phyloP scores from a whole-genome alignment of 164 flowering plant species.

The Vitis vinifera region DNA sequence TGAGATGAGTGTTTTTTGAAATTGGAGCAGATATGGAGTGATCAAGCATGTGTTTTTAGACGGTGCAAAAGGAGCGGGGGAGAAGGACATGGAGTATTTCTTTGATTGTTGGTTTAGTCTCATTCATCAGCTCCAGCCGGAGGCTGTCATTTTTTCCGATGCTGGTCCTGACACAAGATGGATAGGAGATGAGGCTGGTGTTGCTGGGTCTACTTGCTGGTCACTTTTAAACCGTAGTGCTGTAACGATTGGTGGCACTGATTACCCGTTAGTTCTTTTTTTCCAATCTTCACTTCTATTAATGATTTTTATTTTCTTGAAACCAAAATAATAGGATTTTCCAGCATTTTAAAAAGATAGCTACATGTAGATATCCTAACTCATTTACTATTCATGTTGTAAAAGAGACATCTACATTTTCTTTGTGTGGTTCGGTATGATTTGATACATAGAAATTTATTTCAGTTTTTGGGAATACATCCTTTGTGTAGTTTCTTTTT shows the following conservation, averaged over 20 bases:
- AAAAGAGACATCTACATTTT: too few relatives aligned
- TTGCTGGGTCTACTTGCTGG: constrained; percentile 88
- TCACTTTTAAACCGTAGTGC: constrained; percentile 73
- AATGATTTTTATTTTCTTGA: not conserved
- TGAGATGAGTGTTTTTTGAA: not conserved
- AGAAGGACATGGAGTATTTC: constrained; percentile 87
- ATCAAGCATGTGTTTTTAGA: constrained; percentile 84
- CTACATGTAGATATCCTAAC: too few relatives aligned
- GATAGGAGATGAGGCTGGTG: constrained; percentile 91
- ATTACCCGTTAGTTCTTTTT: constrained; percentile 49
- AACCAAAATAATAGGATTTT: not conserved
- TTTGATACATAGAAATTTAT: too few relatives aligned
- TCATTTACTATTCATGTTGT: too few relatives aligned
- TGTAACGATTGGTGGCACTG: constrained; percentile 43
- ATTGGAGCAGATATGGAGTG: constrained; percentile 72
- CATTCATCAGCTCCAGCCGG: constrained; percentile 88
- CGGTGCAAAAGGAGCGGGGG: constrained; percentile 93
- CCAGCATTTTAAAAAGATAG: too few relatives aligned
- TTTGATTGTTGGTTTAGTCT: constrained; percentile 85
- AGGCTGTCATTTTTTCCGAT: constrained; percentile 87
- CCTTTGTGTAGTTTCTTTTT: too few relatives aligned
- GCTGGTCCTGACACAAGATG: constrained; percentile 95
- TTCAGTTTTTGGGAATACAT: too few relatives aligned
- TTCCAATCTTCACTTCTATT: not conserved
- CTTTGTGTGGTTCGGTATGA: too few relatives aligned